A percentile compares a stretch with the other conserved stretches of the same genome.
phyloP scores from a whole-genome alignment of 169 alveolate genomes.

The Fabrea salina region DNA sequence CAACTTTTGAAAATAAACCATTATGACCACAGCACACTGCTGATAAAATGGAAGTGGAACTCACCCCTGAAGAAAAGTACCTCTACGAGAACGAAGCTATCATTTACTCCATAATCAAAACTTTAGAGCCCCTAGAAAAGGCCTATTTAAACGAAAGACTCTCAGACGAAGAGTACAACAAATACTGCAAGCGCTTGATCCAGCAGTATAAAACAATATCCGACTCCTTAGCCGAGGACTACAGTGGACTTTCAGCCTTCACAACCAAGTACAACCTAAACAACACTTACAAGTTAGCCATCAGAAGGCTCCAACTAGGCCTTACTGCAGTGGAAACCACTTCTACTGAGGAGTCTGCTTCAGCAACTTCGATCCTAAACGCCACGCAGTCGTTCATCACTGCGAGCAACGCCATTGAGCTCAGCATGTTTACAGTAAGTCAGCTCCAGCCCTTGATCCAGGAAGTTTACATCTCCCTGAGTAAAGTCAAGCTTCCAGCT shows the following conservation, averaged over 20 bases:
- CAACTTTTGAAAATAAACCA: no score
- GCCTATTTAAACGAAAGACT: constrained; percentile 12
- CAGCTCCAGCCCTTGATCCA: constrained; percentile 10
- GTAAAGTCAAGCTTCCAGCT: constrained; percentile 11
- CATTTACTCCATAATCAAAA: constrained; percentile 27
- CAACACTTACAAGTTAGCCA: background rate
- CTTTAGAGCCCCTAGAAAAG: constrained; percentile 26
- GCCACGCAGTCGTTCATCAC: constrained; percentile 29
- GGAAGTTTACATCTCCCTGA: background rate
- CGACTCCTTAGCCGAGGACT: background rate
- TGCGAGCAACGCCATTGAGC: constrained; percentile 21
- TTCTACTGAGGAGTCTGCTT: background rate
- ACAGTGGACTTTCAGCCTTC: constrained; percentile 8
- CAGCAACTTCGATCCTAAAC: background rate
- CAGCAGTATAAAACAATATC: constrained; percentile 1
- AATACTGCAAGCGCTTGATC: background rate
- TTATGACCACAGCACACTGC: no score
- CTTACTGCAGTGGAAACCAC: constrained; percentile 19
- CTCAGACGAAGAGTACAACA: constrained; percentile 18
- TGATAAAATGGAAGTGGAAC: constrained; percentile 10
- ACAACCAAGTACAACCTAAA: background rate
- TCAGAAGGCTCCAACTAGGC: constrained; percentile 12
- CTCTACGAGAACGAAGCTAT: constrained; percentile 31
- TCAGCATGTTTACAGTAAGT: background rate
- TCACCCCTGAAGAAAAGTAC: constrained; percentile 29